Percentiles rank a stretch among this genome's conserved stretches.
These are phyloP conservation scores for Botrytis fragariae DNA, from an alignment of 2,329 filamentous ascomycete species.

Conservation along the genomic window DNA sequence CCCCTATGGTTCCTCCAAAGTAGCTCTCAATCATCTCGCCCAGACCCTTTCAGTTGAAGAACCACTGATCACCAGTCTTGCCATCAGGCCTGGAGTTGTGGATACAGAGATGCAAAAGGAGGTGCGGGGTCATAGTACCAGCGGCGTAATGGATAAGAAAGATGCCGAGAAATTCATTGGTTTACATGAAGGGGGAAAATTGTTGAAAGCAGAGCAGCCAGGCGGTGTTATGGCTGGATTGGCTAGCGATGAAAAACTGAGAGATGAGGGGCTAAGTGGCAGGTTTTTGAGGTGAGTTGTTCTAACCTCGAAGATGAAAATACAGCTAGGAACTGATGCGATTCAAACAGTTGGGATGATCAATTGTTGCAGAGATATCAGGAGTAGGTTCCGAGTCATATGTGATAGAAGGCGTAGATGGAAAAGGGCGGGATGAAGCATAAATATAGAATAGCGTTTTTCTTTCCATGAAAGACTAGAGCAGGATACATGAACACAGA, in stretches of 20 bases:
- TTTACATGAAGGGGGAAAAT: slow-evolving; percentile 65
- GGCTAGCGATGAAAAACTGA: slow-evolving; percentile 61
- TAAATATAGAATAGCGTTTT: background rate
- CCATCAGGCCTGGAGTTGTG: slow-evolving; percentile 75
- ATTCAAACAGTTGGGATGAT: slow-evolving; percentile 49
- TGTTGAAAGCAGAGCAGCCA: slow-evolving; percentile 80
- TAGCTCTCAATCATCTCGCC: slow-evolving; percentile 76
- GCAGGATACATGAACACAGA: background rate
- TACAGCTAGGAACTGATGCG: slow-evolving; percentile 33
- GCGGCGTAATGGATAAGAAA: slow-evolving; percentile 55
- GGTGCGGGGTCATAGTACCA: slow-evolving; percentile 62
- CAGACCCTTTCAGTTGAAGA: slow-evolving; percentile 74
- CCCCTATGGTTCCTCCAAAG: slow-evolving; percentile 79
- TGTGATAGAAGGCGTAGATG: background rate
- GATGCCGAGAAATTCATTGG: slow-evolving; percentile 64
- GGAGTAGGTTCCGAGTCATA: slow-evolving; percentile 28
- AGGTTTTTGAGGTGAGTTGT: slow-evolving; percentile 65
- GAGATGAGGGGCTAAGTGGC: slow-evolving; percentile 67
- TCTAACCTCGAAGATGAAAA: background rate
- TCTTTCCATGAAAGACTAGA: slow-evolving; percentile 23
- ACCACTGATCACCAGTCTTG: slow-evolving; percentile 67
- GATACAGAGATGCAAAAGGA: slow-evolving; percentile 90
- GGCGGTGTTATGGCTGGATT: slow-evolving; percentile 83
- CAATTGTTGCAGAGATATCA: slow-evolving; percentile 55
- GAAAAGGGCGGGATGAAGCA: background rate